A percentile compares a stretch with the other conserved stretches of the same genome.
These are phyloP conservation scores for Lomentospora prolificans DNA, from an alignment of 2,329 filamentous ascomycete species.

Conservation along the genomic window DNA sequence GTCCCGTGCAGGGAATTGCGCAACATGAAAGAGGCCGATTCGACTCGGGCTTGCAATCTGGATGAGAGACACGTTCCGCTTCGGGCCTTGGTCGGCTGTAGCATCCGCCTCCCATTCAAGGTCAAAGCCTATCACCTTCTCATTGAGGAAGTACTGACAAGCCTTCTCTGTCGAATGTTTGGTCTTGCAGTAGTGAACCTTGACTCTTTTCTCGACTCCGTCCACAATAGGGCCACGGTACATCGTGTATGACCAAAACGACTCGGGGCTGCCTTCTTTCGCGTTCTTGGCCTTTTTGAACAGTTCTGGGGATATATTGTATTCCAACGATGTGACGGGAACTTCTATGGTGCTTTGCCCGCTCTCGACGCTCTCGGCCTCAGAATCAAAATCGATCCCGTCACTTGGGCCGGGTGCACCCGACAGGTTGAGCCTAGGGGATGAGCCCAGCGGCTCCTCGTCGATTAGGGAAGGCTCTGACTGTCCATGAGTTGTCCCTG, in stretches of 20 bases:
- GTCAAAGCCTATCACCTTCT: slow-evolving; percentile 75
- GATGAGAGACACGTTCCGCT: slow-evolving; percentile 68
- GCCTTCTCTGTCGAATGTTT: slow-evolving; percentile 57
- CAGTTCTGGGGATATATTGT: slow-evolving; percentile 33
- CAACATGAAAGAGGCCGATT: slow-evolving; percentile 75
- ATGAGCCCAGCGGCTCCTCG: background rate
- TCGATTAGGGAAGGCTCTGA: background rate
- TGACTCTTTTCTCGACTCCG: slow-evolving; percentile 41
- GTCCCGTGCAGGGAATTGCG: slow-evolving; percentile 42
- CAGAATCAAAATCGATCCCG: background rate
- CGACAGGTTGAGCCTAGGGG: background rate
- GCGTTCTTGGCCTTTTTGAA: slow-evolving; percentile 40
- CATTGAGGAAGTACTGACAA: slow-evolving; percentile 54
- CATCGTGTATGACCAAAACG: slow-evolving; percentile 59
- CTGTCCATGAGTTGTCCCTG: background rate
- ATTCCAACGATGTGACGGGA: slow-evolving; percentile 26
- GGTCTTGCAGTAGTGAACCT: slow-evolving; percentile 69
- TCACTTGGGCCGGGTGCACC: background rate
- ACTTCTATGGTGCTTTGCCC: slow-evolving; percentile 12
- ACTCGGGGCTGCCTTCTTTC: slow-evolving; percentile 30
- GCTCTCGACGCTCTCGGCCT: background rate
- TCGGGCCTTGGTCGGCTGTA: slow-evolving; percentile 35
- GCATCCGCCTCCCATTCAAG: slow-evolving; percentile 67
- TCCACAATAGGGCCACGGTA: slow-evolving; percentile 45
- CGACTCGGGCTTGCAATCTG: slow-evolving; percentile 70